Evolutionary conservation across 163 green algal genomes (phyloP).

Genomic region (Chlamydomonas reinhardtii): DNA sequence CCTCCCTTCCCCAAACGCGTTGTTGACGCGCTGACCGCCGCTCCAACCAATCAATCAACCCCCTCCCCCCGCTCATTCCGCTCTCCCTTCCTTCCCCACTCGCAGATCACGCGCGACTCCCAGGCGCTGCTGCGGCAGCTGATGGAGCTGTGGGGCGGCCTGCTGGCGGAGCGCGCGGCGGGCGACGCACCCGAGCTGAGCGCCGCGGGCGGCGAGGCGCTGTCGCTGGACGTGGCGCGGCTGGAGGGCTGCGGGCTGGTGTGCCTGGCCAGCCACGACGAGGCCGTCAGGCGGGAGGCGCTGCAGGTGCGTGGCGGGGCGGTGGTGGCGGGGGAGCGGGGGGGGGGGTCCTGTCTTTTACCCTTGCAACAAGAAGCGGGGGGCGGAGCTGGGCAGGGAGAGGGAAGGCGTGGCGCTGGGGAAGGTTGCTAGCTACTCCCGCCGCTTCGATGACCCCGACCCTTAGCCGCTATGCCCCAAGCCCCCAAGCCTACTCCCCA

Average conservation of each 20-base stretch:
- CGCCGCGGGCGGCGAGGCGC: background rate
- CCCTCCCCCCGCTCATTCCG: conserved; percentile 56
- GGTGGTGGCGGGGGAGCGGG: background rate
- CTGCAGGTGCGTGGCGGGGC: conserved; percentile 2
- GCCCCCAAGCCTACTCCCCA: too few species aligned
- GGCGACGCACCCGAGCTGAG: conserved; percentile 31
- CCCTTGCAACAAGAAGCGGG: too few species aligned
- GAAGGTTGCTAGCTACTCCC: too few species aligned
- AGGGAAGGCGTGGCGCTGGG: too few species aligned
- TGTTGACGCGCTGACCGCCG: too few species aligned
- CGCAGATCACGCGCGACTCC: conserved; percentile 53
- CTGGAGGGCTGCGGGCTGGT: conserved; percentile 76
- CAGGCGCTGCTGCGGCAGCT: conserved; percentile 51
- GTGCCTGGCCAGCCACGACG: conserved; percentile 73
- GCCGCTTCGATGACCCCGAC: too few species aligned
- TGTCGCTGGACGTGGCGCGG: conserved; percentile 64
- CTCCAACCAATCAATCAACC: conserved; percentile 39
- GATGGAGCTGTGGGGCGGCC: conserved; percentile 63
- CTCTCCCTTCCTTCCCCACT: background rate
- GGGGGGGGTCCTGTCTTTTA: too few species aligned
- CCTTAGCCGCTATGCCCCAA: too few species aligned
- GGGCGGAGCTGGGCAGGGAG: too few species aligned
- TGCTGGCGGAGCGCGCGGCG: conserved; percentile 54
- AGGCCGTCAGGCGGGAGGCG: conserved; percentile 60
- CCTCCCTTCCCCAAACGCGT: too few species aligned